phyloP scores from a whole-genome alignment of 139 green algal species.

The Choricystis sp. region DNA sequence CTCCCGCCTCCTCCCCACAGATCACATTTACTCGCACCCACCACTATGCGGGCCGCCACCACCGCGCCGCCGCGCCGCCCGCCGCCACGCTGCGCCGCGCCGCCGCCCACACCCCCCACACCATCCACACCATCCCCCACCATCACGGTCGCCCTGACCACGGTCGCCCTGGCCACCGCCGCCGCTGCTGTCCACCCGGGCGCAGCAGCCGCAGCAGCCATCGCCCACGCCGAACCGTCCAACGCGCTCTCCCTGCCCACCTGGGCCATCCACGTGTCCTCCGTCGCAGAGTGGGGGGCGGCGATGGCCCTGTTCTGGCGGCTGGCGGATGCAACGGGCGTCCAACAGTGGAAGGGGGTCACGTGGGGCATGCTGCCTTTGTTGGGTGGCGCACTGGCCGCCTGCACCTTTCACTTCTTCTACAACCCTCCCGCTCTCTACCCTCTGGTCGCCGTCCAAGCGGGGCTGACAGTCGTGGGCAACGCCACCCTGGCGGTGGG shows the following conservation, averaged over 20 bases:
- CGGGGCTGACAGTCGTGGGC: conserved; percentile 50
- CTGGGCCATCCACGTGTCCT: conserved; percentile 89
- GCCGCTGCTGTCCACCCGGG: too few relatives aligned
- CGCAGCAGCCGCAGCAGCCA: not conserved
- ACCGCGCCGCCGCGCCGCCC: too few relatives aligned
- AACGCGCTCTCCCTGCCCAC: conserved; percentile 96
- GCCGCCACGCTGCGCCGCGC: too few relatives aligned
- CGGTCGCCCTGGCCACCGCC: not conserved
- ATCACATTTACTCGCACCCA: too few relatives aligned
- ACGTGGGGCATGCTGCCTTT: conserved; percentile 82
- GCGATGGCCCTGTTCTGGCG: conserved; percentile 69
- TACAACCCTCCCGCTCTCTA: conserved; percentile 59
- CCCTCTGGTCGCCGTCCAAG: conserved; percentile 59
- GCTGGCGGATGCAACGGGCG: conserved; percentile 46
- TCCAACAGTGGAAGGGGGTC: conserved; percentile 67
- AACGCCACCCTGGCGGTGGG: conserved; percentile 60
- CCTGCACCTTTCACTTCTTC: conserved; percentile 84
- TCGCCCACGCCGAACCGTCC: conserved; percentile 56
- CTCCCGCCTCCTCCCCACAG: too few relatives aligned
- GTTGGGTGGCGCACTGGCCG: conserved; percentile 59
- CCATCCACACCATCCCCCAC: too few relatives aligned
- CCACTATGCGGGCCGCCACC: too few relatives aligned
- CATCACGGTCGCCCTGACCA: not conserved
- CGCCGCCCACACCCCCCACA: not conserved
- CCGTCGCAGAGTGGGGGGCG: conserved; percentile 60